Base-by-base conservation (phyloP, 208 protist species). In the Acanthamoeba royreba region DNA sequence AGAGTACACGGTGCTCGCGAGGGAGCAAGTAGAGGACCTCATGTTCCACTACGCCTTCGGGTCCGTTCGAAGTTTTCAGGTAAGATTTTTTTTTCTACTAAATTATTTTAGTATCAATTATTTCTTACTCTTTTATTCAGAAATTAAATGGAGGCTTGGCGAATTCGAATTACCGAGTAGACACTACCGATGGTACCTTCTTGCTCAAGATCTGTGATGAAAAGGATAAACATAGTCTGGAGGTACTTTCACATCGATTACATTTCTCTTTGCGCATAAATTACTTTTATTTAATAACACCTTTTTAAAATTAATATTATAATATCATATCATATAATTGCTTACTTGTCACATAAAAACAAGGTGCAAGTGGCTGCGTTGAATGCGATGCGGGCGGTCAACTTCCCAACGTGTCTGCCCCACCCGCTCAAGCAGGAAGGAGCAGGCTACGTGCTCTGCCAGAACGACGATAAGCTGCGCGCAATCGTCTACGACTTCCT, bases 401-500 rank as follows among this genome's bases (percentile, higher is more conserved):
- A 53, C 74, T 85, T 85, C n/a, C 74, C 74, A 19, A 85, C 74
- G 15, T 85, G 74, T 33, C 28, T 85, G 40, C 74, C 74, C 25
- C 74, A 85, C n/a, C 74, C 74, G 40, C 74, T 85, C 74, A 55
- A 46, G 40, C 28, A 9, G 11, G 63, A 40, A 19, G 74, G 22
- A 19, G 43, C 22, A 3, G 43, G 74, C 40, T 55, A 53, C 45
- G 74, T 85, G 38, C 45, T 85, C 13, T 85, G 40, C 74, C 45
- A 55, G 43, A 85, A 55, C 74, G 38, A 55, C 43, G 74, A 46
- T 35, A 31, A 8, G 63, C 45, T 53, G 40, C 74, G 74, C 42
- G 74, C 45, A 35, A 53, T 85, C 45, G n/a, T 85, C 45, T 85
- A 85, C 40, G 74, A 85, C 74, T 85, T 85, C 28, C 45, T 85